Evolutionary conservation across 805 yeast species (phyloP).

Genomic region (Kodamaea nitidulidarum): DNA sequence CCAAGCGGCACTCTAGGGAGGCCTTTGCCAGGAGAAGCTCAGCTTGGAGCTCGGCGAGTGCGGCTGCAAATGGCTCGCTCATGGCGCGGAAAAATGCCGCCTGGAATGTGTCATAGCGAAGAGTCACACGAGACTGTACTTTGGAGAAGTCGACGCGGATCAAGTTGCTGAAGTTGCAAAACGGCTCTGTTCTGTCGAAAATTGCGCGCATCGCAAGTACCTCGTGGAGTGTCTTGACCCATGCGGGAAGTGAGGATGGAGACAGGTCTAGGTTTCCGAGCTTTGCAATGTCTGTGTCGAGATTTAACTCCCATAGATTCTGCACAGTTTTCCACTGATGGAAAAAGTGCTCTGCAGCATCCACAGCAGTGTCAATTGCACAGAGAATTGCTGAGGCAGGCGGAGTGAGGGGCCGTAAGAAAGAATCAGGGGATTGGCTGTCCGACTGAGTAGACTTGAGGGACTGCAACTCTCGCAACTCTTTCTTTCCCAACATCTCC

Average conservation of each 20-base stretch:
- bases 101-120: slow-evolving; percentile 61
- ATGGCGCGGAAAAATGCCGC: slow-evolving; percentile 39
- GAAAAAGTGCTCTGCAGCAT: slow-evolving; percentile 34
- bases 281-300: slow-evolving; percentile 33
- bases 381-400: slow-evolving; percentile 4
- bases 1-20: slow-evolving; percentile 26
- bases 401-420: background rate
- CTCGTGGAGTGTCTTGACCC: slow-evolving; percentile 48
- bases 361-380: slow-evolving; percentile 29
- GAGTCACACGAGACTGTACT: slow-evolving; percentile 48
- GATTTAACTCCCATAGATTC: slow-evolving; percentile 51
- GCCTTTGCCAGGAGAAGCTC: slow-evolving; percentile 31
- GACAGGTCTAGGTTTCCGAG: slow-evolving; percentile 13
- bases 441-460: no score
- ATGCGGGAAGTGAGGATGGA: slow-evolving; percentile 24
- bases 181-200: slow-evolving; percentile 49
- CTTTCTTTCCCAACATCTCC: background rate
- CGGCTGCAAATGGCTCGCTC: slow-evolving; percentile 31
- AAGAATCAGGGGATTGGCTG: no score
- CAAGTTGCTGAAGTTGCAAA: slow-evolving; percentile 36
- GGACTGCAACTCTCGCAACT: no score
- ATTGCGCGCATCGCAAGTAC: slow-evolving; percentile 39
- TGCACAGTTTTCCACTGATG: slow-evolving; percentile 54
- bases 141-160: slow-evolving; percentile 44
- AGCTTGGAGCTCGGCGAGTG: slow-evolving; percentile 26